Percentiles rank a stretch among this genome's conserved stretches.
phyloP scores from a whole-genome alignment of 257 asterid species.

The Vinca minor region DNA sequence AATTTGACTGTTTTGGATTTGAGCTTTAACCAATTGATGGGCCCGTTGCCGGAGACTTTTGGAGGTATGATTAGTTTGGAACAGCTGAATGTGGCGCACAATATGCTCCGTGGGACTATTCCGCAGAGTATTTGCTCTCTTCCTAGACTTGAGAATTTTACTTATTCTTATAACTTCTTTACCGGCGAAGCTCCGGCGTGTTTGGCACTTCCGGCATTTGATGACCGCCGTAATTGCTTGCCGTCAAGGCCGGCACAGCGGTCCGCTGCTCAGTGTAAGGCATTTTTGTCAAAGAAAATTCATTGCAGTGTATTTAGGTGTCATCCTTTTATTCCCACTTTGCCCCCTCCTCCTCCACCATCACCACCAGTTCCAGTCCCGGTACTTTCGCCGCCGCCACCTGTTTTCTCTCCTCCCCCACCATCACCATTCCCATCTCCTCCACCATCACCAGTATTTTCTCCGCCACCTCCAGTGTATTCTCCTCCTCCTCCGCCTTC shows the following conservation, averaged over 20 bases:
- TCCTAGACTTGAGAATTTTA: conserved; percentile 62
- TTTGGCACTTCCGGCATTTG: conserved; percentile 47
- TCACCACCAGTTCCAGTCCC: conserved; percentile 21
- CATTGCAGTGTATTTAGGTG: conserved; percentile 73
- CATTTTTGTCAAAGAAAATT: conserved; percentile 43
- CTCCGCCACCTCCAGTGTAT: conserved; percentile 8
- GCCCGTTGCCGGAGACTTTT: conserved; percentile 53
- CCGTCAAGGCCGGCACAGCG: conserved; percentile 56
- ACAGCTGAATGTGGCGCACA: conserved; percentile 72
- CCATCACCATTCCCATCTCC: conserved; percentile 23
- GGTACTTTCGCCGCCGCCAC: conserved; percentile 2
- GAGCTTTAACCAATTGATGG: conserved; percentile 54
- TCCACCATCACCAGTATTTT: conserved; percentile 8
- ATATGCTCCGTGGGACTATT: conserved; percentile 48
- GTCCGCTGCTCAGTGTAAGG: conserved; percentile 46
- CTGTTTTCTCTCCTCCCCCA: conserved; percentile 15
- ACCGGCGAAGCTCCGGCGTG: conserved; percentile 72
- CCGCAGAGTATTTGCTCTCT: conserved; percentile 57
- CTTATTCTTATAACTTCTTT: conserved; percentile 57
- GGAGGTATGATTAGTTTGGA: conserved; percentile 70
- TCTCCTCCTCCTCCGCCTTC: conserved; percentile 16
- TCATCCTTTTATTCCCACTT: conserved; percentile 52
- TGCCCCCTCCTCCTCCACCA: conserved; percentile 25
- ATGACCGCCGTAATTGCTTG: conserved; percentile 63
- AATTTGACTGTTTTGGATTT: conserved; percentile 67